Evolutionary conservation across 1,284 basidiomycete genomes (phyloP).

Genomic region (Cryptococcus sp.): DNA sequence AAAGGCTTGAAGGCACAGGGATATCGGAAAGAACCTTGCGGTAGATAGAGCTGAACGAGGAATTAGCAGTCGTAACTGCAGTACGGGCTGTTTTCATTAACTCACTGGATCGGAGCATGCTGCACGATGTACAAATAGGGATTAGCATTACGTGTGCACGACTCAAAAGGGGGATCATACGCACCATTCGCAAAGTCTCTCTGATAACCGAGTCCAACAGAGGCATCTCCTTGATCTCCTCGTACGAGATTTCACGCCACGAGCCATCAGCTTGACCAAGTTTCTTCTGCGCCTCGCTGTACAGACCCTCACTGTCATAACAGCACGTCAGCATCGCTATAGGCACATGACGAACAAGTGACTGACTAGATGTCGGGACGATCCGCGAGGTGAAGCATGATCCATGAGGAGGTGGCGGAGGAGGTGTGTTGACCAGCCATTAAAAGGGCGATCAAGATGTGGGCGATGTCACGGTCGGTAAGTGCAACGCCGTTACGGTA

Average conservation of each 20-base stretch:
- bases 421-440: slow-evolving; percentile 99
- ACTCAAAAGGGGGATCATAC: slow-evolving; percentile 12
- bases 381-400: slow-evolving; percentile 85
- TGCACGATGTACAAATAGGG: slow-evolving; percentile 5
- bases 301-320: slow-evolving; percentile 66
- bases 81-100: slow-evolving; percentile 40
- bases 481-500: slow-evolving; percentile 83
- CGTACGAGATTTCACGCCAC: slow-evolving; percentile 79
- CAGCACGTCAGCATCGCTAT: background rate
- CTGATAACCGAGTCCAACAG: slow-evolving; percentile 86
- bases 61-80: background rate
- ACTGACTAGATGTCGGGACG: slow-evolving; percentile 74
- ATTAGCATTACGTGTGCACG: background rate
- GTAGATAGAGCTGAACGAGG: slow-evolving; percentile 55
- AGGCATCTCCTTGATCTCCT: slow-evolving; percentile 80
- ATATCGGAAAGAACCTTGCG: slow-evolving; percentile 86
- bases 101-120: slow-evolving; percentile 90
- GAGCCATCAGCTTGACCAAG: slow-evolving; percentile 79
- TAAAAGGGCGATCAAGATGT: slow-evolving; percentile 92
- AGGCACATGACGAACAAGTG: background rate
- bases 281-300: slow-evolving; percentile 82
- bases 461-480: slow-evolving; percentile 88
- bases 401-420: slow-evolving; percentile 88
- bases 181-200: slow-evolving; percentile 77
- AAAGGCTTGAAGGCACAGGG: slow-evolving; percentile 75